Evolutionary conservation across 108 stramenopile genomes (phyloP).

Genomic region (Cylindrotheca closterium): DNA sequence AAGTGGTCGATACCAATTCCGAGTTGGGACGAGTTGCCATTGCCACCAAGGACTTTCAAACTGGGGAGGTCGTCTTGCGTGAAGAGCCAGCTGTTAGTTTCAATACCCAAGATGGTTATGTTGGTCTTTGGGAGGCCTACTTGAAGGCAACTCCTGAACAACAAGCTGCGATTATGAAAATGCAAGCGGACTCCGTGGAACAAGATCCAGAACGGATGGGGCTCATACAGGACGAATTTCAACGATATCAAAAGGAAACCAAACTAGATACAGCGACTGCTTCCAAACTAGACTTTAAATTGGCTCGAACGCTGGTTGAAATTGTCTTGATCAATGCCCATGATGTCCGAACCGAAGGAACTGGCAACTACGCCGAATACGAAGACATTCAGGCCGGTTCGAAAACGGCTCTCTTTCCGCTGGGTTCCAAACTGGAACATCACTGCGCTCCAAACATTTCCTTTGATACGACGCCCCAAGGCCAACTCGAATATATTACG

Average conservation of each 20-base stretch:
- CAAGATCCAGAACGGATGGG: neutral
- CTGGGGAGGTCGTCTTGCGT: neutral
- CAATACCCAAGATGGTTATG: neutral
- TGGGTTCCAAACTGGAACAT: neutral
- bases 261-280: too few species aligned
- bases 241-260: neutral
- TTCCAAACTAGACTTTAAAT: neutral
- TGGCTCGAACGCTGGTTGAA: neutral
- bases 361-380: neutral
- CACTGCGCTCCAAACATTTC: neutral
- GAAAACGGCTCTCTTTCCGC: neutral
- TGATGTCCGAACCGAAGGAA: neutral
- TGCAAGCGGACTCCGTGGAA: neutral
- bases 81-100: neutral
- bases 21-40: neutral
- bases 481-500: neutral
- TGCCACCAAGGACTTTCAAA: neutral
- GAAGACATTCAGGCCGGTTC: too few species aligned
- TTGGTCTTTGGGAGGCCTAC: neutral
- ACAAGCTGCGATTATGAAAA: neutral
- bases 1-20: neutral
- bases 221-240: neutral
- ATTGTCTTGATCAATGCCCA: constrained; percentile 1
- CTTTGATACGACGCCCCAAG: neutral
- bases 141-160: neutral